Evolutionary conservation across 805 yeast genomes (phyloP).

Genomic region (Priceomyces melissophilus): DNA sequence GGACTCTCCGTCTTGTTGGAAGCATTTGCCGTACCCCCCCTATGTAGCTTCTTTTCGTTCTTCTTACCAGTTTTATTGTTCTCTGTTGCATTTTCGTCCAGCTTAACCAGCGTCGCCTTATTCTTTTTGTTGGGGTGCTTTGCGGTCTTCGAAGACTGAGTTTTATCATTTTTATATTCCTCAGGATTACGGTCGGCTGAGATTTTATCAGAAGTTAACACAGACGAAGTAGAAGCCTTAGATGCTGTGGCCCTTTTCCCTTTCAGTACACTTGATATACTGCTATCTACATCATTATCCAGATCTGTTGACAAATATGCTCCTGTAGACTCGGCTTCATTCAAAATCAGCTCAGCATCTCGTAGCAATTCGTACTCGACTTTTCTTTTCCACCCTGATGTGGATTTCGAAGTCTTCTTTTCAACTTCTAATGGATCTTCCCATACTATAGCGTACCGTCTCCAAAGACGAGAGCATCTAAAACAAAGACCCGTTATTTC

Average conservation of each 20-base stretch:
- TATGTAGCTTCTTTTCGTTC: background rate
- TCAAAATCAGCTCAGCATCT: slow-evolving; percentile 56
- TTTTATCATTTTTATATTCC: background rate
- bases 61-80: background rate
- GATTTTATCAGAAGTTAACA: background rate
- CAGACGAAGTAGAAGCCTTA: background rate
- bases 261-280: background rate
- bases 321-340: slow-evolving; percentile 41
- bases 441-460: slow-evolving; percentile 87
- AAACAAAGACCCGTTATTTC: slow-evolving; percentile 63
- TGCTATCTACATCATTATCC: background rate
- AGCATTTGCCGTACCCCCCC: background rate
- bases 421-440: slow-evolving; percentile 69
- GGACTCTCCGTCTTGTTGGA: background rate
- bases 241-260: background rate
- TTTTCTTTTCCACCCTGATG: slow-evolving; percentile 55
- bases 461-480: slow-evolving; percentile 89
- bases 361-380: slow-evolving; percentile 64
- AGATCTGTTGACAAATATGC: slow-evolving; percentile 20
- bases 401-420: slow-evolving; percentile 42
- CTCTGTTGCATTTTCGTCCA: too few species aligned
- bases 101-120: too few species aligned
- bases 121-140: background rate
- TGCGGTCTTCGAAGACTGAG: too few species aligned
- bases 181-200: background rate